Base-by-base conservation (phyloP, 441 rosid genomes). In the Capsella rubella region DNA sequence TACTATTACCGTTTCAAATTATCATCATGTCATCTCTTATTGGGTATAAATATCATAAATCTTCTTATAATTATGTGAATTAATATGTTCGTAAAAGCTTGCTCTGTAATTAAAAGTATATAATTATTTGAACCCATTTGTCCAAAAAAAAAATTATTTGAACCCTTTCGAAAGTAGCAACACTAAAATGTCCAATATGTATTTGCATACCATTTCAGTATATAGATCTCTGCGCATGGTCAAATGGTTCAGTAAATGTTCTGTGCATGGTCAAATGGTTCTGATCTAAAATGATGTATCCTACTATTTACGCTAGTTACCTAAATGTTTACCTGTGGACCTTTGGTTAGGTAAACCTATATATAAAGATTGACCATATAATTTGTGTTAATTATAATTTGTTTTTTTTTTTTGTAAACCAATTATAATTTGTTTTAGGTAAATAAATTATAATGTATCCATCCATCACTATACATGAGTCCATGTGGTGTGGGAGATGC, bases 401-500 rank as follows among this genome's bases (percentile, higher is more conserved):
- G 25, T 16, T 35, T 50, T 37, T n/a, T n/a, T n/a, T n/a, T n/a
- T n/a, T n/a, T n/a, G n/a, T n/a, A n/a, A n/a, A n/a, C n/a, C n/a
- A 27, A n/a, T 8, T 39, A 29, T 60, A 12, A n/a, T 25, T 46
- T 71, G 25, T 16, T 35, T 50, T 37, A 51, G 31, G 75, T 50
- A 11, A n/a, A 37, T 60, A 59, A 28, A 10, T 35, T 70, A n/a
- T 8, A 28, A 49, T 51, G 55, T 15, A 18, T 49, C 12, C 27
- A 49, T 49, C 28, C 8, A 13, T 21, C 25, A 21, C 25, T 21
- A 49, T 49, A 18, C 54, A 49, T 51, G 13, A 52, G 34, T 65
- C 43, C 49, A 34, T 58, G 28, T 55, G 49, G 65, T 15, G 15
- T 46, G 27, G 32, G 58, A 55, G 31, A 54, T 47, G 49, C 72